Percentiles rank a stretch among this genome's conserved stretches.
These are phyloP conservation scores for Aspergillus sp. DNA, from an alignment of 2,329 filamentous ascomycete species.

Conservation along the genomic window DNA sequence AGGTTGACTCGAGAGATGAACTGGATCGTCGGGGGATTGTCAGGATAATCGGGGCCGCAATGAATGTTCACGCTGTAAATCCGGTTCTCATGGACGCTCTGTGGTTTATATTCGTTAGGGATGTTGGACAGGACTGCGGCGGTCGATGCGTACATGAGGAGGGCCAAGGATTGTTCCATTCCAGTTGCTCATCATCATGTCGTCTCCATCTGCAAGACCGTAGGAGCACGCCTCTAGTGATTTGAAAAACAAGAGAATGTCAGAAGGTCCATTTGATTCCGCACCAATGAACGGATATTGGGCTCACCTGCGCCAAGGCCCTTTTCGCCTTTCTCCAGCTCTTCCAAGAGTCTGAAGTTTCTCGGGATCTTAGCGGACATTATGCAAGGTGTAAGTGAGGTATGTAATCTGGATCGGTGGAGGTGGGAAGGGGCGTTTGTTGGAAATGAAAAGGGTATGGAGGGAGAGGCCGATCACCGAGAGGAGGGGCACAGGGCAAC, in stretches of 20 bases:
- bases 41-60: constrained; percentile 86
- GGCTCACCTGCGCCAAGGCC: constrained; percentile 75
- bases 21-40: constrained; percentile 81
- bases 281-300: background rate
- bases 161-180: constrained; percentile 96
- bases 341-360: constrained; percentile 94
- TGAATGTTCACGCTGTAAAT: constrained; percentile 98
- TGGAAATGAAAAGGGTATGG: constrained; percentile 6
- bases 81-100: constrained; percentile 97
- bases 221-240: constrained; percentile 88
- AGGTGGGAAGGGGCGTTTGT: constrained; percentile 5
- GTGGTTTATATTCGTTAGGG: constrained; percentile 17
- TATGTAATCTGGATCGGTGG: background rate
- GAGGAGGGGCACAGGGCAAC: constrained; percentile 19
- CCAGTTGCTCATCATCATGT: constrained; percentile 97
- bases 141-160: constrained; percentile 69
- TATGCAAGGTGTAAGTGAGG: constrained; percentile 5
- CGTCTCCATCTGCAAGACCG: constrained; percentile 88
- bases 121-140: constrained; percentile 1
- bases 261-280: constrained; percentile 13
- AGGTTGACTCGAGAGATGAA: constrained; percentile 95
- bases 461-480: constrained; percentile 8
- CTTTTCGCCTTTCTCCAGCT: constrained; percentile 99
- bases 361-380: constrained; percentile 80
- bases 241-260: constrained; percentile 19